Evolutionary conservation across 768 basidiomycete species (phyloP).

Genomic region (Boletus rex-veris): DNA sequence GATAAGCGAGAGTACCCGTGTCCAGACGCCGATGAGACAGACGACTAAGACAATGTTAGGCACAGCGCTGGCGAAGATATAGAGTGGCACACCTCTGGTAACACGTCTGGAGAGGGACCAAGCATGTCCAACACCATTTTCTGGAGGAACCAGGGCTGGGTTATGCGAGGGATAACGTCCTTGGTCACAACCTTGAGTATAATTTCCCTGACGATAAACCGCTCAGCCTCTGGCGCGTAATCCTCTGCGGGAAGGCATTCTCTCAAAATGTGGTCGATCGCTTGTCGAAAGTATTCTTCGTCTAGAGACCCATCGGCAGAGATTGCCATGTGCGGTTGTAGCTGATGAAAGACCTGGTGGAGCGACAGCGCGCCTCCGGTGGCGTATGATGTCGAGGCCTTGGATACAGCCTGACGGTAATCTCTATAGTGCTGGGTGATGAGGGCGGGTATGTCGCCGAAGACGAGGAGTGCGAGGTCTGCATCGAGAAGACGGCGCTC

Average conservation of each 20-base stretch:
- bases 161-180: slow-evolving; percentile 63
- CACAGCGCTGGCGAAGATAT: neutral
- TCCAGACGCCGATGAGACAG: slow-evolving; percentile 24
- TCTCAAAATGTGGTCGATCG: slow-evolving; percentile 72
- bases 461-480: slow-evolving; percentile 60
- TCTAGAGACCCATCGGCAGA: slow-evolving; percentile 62
- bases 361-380: slow-evolving; percentile 59
- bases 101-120: slow-evolving; percentile 38
- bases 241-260: slow-evolving; percentile 74
- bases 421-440: slow-evolving; percentile 76
- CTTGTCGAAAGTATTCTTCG: slow-evolving; percentile 74
- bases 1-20: slow-evolving; percentile 35
- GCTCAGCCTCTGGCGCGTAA: slow-evolving; percentile 66
- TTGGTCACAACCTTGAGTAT: slow-evolving; percentile 72
- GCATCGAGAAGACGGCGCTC: slow-evolving; percentile 52
- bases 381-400: slow-evolving; percentile 68
- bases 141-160: slow-evolving; percentile 91
- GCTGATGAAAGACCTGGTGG: slow-evolving; percentile 68
- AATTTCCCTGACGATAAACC: slow-evolving; percentile 82
- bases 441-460: slow-evolving; percentile 59
- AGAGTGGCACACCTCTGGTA: slow-evolving; percentile 14
- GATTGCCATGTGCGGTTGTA: slow-evolving; percentile 84
- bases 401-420: slow-evolving; percentile 64
- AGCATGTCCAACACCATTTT: slow-evolving; percentile 63
- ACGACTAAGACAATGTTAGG: slow-evolving; percentile 14